These are phyloP conservation scores for Fragaria nilgerrensis DNA, from an alignment of 306 rosid species.

Conservation along the genomic window DNA sequence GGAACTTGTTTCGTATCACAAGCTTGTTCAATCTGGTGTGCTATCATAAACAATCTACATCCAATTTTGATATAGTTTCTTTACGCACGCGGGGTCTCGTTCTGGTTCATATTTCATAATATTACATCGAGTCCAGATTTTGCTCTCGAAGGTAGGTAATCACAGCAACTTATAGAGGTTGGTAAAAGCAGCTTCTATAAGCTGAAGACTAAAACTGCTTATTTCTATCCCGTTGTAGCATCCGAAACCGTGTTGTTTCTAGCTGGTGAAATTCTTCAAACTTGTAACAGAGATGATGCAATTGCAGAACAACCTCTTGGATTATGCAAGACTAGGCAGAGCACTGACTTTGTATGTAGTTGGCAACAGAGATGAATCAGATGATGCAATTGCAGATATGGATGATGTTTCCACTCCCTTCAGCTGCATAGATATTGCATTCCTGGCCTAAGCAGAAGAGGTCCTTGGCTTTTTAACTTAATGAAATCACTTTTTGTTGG, in stretches of 20 bases:
- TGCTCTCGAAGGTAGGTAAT: too few relatives aligned
- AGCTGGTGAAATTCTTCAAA: too few relatives aligned
- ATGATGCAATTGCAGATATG: constrained; percentile 83
- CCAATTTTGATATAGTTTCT: background rate
- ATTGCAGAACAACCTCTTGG: constrained; percentile 10
- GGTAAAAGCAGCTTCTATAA: too few relatives aligned
- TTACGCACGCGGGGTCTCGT: too few relatives aligned
- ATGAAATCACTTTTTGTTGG: background rate
- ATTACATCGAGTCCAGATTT: too few relatives aligned
- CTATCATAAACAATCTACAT: too few relatives aligned
- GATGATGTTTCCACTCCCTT: constrained; percentile 56
- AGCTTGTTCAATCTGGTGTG: too few relatives aligned
- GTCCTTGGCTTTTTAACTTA: constrained; percentile 12
- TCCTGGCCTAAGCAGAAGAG: background rate
- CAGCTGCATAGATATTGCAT: constrained; percentile 15
- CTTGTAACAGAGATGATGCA: too few relatives aligned
- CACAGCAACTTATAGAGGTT: too few relatives aligned
- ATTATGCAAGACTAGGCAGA: constrained; percentile 88
- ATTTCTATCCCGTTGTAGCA: background rate
- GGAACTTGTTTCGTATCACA: too few relatives aligned
- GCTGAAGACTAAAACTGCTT: background rate
- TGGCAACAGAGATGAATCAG: constrained; percentile 52
- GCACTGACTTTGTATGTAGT: constrained; percentile 72
- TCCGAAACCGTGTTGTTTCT: too few relatives aligned
- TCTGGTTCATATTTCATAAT: too few relatives aligned